These are phyloP conservation scores for Prunus mume DNA, from an alignment of 306 rosid species.

Conservation along the genomic window DNA sequence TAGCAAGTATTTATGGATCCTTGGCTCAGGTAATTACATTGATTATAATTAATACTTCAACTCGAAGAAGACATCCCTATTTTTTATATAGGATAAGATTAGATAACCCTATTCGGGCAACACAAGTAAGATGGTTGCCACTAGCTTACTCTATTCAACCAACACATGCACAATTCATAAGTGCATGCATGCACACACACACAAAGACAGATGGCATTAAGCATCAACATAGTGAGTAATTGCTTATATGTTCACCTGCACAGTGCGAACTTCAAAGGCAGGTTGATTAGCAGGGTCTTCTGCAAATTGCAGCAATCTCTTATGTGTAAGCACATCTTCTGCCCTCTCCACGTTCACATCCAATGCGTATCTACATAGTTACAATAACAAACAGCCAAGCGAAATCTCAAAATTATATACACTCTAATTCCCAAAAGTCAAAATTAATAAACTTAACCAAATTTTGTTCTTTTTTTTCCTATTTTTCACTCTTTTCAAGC, in stretches of 20 bases:
- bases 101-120: neutral
- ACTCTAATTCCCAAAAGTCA: neutral
- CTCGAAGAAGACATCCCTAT: neutral
- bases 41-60: neutral
- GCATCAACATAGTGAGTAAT: neutral
- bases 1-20: neutral
- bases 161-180: neutral
- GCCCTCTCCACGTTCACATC: conserved; percentile 99
- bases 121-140: neutral
- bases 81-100: neutral
- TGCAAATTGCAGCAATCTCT: conserved; percentile 79
- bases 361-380: conserved; percentile 73
- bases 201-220: neutral
- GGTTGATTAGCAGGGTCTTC: conserved; percentile 71
- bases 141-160: neutral
- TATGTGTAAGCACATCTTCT: conserved; percentile 87
- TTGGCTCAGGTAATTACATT: neutral
- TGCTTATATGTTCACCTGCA: conserved; percentile 54
- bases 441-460: neutral
- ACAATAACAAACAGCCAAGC: conserved; percentile 24
- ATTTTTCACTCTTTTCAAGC: neutral
- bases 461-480: neutral
- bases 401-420: neutral
- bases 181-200: neutral
- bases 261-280: conserved; percentile 80